Conservation (phyloP, 2,329 filamentous ascomycete genomes). For the Colletotrichum sansevieriae region DNA sequence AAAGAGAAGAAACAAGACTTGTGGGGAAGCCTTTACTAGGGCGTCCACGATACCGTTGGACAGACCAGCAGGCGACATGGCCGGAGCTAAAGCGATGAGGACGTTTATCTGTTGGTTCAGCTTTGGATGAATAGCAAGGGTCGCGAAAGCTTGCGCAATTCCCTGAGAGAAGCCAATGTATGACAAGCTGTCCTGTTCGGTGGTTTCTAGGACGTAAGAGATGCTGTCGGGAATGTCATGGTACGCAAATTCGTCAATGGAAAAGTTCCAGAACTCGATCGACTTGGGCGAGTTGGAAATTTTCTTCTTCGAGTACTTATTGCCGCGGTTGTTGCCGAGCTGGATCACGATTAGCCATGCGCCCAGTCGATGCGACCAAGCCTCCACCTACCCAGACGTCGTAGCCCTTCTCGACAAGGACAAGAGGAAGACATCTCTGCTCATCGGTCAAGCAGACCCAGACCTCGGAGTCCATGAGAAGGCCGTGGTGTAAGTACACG, state of each 20-base stretch:
- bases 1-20: constrained; percentile 92
- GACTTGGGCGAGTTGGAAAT: constrained; percentile 81
- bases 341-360: constrained; percentile 51
- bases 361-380: neutral
- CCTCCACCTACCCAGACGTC: constrained; percentile 86
- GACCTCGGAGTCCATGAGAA: constrained; percentile 99
- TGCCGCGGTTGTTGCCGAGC: constrained; percentile 97
- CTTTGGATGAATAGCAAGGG: constrained; percentile 89
- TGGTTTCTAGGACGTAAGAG: constrained; percentile 88
- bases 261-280: constrained; percentile 93
- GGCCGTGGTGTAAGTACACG: constrained; percentile 93
- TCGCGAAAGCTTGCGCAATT: constrained; percentile 95
- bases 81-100: constrained; percentile 94
- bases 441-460: constrained; percentile 95
- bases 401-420: constrained; percentile 89
- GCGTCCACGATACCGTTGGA: constrained; percentile 93
- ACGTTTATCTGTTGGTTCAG: constrained; percentile 95
- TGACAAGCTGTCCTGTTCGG: constrained; percentile 84
- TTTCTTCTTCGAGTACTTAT: constrained; percentile 99
- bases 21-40: constrained; percentile 91
- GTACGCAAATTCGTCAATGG: constrained; percentile 98
- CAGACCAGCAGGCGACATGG: constrained; percentile 94
- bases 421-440: constrained; percentile 87
- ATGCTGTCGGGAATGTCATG: constrained; percentile 97
- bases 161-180: constrained; percentile 99